Evolutionary conservation across 75 land plant species (phyloP), one percentile per base, ranked within the genome.

Genomic region (Pseudotsuga menziesii): DNA sequence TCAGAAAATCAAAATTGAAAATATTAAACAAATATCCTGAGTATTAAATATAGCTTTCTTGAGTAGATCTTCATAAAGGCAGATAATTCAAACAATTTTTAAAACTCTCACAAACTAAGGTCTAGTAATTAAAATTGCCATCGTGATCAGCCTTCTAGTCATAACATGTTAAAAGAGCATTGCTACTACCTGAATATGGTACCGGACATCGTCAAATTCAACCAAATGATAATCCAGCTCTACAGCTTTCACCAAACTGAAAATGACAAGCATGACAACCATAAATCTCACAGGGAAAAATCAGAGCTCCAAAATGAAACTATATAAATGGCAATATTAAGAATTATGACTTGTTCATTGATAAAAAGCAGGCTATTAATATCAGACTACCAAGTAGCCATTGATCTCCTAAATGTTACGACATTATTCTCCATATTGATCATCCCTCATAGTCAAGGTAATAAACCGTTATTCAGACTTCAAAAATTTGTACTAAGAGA

Each of bases 161-260:
- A 41, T 41, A n/a, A n/a, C n/a, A 41, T 20, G 35, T 16, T 4
- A 41, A 20, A 69, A 69, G 41, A 20, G 52, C n/a, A 41, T 7
- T 36, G 12, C 7, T 22, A 58, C 17, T 61, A 86, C 88, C 87
- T 84, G 86, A 44, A 86, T 72, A n/a, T 86, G 88, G 75, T 80
- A 86, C 8, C 83, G 87, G 35, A 86, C 86, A 55, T 84, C 88
- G 14, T 80, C 82, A 61, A 86, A 86, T 77, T 86, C 88, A 27
- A 74, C 72, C 25, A 86, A 80, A 64, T 86, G 87, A 57, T 56
- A 86, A 59, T 86, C 88, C 13, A 86, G 73, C 73, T 83, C 86
- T 41, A 77, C 77, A 41, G 83, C 82, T 57, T 78, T 81, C 79
- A 84, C 88, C 80, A 75, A 39, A 41, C 80, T 80, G 56, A 71